Evolutionary conservation across 2,329 filamentous ascomycete species (phyloP).

Genomic region (Pleoardoris graminearum): DNA sequence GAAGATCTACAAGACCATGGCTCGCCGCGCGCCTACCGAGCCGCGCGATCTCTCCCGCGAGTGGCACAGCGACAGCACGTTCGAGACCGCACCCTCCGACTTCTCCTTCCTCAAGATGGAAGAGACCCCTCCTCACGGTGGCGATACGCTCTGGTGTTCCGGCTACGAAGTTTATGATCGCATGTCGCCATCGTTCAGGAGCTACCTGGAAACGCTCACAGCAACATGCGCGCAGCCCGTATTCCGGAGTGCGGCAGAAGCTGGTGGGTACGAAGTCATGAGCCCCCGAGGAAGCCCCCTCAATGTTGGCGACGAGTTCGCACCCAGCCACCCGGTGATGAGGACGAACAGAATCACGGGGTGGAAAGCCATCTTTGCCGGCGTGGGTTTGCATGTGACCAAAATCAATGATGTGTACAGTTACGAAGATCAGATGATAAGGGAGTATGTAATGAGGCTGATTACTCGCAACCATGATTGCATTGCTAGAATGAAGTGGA

Average conservation of each 20-base stretch:
- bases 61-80: conserved; percentile 65
- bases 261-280: conserved; percentile 18
- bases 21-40: conserved; percentile 26
- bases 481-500: conserved; percentile 48
- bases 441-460: conserved; percentile 44
- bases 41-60: conserved; percentile 39
- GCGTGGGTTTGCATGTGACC: conserved; percentile 36
- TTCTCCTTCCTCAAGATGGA: conserved; percentile 26
- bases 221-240: conserved; percentile 30
- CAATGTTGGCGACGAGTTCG: conserved; percentile 28
- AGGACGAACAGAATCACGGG: conserved; percentile 40
- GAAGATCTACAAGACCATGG: conserved; percentile 40
- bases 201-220: conserved; percentile 29
- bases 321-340: conserved; percentile 33
- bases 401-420: conserved; percentile 45
- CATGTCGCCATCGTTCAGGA: conserved; percentile 27
- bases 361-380: conserved; percentile 41
- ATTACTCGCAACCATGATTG: conserved; percentile 49
- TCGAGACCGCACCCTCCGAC: conserved; percentile 59
- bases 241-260: conserved; percentile 17
- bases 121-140: conserved; percentile 31
- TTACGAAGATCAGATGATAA: conserved; percentile 44
- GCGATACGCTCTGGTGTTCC: conserved; percentile 50
- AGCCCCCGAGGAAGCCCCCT: conserved; percentile 24
- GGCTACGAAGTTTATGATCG: conserved; percentile 47